Conservation (phyloP, 352 stramenopile genomes). For the Pythium diclinum region DNA sequence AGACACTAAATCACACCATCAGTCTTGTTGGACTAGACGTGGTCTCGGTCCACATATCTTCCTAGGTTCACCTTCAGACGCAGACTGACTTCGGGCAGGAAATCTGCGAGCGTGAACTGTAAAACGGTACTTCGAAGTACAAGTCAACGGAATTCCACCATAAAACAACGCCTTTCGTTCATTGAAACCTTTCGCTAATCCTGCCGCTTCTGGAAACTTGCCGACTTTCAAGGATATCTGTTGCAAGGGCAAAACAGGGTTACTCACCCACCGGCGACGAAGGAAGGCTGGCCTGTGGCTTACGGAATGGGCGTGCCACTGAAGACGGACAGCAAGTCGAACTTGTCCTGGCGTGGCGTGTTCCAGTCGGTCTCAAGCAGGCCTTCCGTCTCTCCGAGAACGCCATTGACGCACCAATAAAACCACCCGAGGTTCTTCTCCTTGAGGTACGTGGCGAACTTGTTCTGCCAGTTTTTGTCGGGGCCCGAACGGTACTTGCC, state of each 20-base stretch:
- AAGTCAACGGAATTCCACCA: too few relatives aligned
- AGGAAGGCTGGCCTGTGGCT: not conserved
- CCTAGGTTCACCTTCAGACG: not conserved
- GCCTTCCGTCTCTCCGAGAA: constrained; percentile 56
- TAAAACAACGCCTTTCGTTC: too few relatives aligned
- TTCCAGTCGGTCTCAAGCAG: constrained; percentile 56
- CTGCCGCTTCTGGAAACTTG: too few relatives aligned
- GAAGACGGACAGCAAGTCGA: constrained; percentile 46
- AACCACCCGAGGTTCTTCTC: constrained; percentile 35
- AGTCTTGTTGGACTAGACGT: not conserved
- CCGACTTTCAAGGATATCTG: too few relatives aligned
- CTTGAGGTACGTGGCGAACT: constrained; percentile 42
- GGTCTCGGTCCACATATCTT: not conserved
- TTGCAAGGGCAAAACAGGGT: too few relatives aligned
- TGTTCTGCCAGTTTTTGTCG: constrained; percentile 49
- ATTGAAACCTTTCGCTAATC: too few relatives aligned
- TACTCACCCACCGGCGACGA: too few relatives aligned
- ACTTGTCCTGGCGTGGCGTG: constrained; percentile 40
- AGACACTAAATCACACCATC: not conserved
- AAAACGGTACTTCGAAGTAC: too few relatives aligned
- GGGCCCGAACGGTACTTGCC: constrained; percentile 33
- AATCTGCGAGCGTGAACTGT: too few relatives aligned
- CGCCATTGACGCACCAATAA: constrained; percentile 71
- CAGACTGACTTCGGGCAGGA: too few relatives aligned
- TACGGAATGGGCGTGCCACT: constrained; percentile 32